A percentile compares a stretch with the other conserved stretches of the same genome.
phyloP scores from a whole-genome alignment of 2,329 filamentous ascomycete species.

The Cryphonectria radicalis region DNA sequence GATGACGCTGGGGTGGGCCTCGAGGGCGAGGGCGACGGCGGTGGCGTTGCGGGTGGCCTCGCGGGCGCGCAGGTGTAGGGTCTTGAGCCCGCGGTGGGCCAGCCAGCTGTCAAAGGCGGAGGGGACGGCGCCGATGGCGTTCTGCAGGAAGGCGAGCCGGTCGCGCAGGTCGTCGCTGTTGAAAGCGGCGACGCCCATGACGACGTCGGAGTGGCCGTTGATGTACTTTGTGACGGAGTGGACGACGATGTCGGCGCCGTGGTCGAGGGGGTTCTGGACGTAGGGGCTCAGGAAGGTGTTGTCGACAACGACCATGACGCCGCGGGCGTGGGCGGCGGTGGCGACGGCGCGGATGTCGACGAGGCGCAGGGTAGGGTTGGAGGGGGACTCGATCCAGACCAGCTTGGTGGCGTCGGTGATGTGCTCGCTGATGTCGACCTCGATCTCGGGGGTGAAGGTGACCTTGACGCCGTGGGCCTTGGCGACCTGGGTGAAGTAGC shows the following conservation, averaged over 20 bases:
- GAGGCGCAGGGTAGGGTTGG: constrained; percentile 89
- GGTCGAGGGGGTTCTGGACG: constrained; percentile 92
- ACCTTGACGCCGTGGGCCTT: constrained; percentile 92
- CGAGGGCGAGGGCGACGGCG: constrained; percentile 74
- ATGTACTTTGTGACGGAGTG: constrained; percentile 99
- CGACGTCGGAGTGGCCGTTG: constrained; percentile 94
- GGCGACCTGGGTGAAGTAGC: constrained; percentile 98
- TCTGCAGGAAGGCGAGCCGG: constrained; percentile 88
- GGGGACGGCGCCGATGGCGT: constrained; percentile 94
- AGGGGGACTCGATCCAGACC: constrained; percentile 96
- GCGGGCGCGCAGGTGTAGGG: constrained; percentile 86
- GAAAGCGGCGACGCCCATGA: constrained; percentile 97
- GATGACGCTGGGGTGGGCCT: constrained; percentile 79
- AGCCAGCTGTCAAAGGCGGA: constrained; percentile 98
- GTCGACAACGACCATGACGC: constrained; percentile 96
- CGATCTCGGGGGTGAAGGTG: constrained; percentile 91
- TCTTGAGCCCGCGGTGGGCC: constrained; percentile 95
- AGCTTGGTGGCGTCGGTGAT: constrained; percentile 89
- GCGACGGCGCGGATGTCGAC: constrained; percentile 91
- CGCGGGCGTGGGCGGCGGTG: constrained; percentile 80
- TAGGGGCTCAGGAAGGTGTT: constrained; percentile 98
- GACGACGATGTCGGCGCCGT: constrained; percentile 94
- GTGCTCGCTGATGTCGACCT: constrained; percentile 81
- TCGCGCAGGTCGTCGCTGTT: constrained; percentile 81
- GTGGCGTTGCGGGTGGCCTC: constrained; percentile 84